Base-by-base conservation (phyloP, 108 stramenopile species). In the Skeletonema menzelii region DNA sequence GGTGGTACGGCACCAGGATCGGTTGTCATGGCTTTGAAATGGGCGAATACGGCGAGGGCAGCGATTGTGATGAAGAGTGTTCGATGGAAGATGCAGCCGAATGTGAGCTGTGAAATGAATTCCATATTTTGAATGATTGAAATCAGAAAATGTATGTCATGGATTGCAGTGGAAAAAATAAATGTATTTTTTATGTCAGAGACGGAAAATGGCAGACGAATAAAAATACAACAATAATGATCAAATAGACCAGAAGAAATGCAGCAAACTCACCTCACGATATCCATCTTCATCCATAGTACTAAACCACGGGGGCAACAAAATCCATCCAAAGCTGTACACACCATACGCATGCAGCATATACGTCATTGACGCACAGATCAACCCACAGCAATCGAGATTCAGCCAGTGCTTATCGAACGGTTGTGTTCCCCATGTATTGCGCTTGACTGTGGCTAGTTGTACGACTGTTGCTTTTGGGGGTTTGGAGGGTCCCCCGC, bases 21-120 rank as follows among this genome's bases (percentile, higher is more conserved):
- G 20, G 95, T 92, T n/a, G 90, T 94, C 95, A 96, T 96, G 77
- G 95, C 91, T 72, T 84, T 87, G 78, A 86, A 93, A 69, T 96
- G 95, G 0, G 90, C 67, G 3, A 63, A 37, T 17, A 87, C 69
- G 0, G 95, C 95, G 55, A 96, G 58, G 8, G 70, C 49, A 1
- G 91, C 90, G 47, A 92, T 68, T 8, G 65, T 11, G 30, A 74
- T 70, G 68, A 96, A 96, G 26, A 72, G 74, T 13, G 85, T 34
- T 58, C 84, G 75, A 62, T 91, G 84, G 46, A 90, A 69, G 40
- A 82, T 73, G 31, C 93, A 88, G 46, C 63, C 63, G 15, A 80
- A 20, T 8, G 86, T 82, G 8, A 94, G 56, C 70, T 82, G 56
- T 24, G 20, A 6, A 30, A 30, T n/a, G n/a, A 30, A 30, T 30